Evolutionary conservation across 1,139 yeast species (phyloP).

Genomic region (Yamadazyma dendronema): DNA sequence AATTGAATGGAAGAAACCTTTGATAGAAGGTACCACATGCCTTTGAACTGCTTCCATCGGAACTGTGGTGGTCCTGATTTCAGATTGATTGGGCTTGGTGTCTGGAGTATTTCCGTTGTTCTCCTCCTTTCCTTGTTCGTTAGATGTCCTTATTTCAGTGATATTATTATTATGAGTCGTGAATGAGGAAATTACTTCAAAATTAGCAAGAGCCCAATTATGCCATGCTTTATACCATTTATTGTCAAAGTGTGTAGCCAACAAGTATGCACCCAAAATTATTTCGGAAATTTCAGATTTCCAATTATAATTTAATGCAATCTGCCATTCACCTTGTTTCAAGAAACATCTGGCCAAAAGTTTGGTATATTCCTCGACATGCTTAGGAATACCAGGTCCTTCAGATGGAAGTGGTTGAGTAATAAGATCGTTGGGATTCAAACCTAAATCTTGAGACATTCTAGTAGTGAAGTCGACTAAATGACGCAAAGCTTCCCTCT

Average conservation of each 20-base stretch:
- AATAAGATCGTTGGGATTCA: conserved; percentile 76
- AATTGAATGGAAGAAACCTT: conserved; percentile 93
- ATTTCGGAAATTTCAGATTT: conserved; percentile 74
- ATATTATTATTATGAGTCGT: conserved; percentile 38
- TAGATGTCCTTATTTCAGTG: conserved; percentile 23
- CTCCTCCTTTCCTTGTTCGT: conserved; percentile 18
- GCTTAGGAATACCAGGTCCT: conserved; percentile 71
- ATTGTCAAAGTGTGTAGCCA: conserved; percentile 92
- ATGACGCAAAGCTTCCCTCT: conserved; percentile 80
- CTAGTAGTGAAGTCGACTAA: conserved; percentile 87
- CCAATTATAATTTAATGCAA: conserved; percentile 77
- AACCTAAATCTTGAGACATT: conserved; percentile 83
- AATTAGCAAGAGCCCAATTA: conserved; percentile 97
- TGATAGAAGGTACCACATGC: conserved; percentile 92
- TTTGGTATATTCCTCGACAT: conserved; percentile 81
- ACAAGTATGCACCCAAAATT: conserved; percentile 83
- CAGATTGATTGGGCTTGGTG: conserved; percentile 3
- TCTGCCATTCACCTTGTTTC: conserved; percentile 98
- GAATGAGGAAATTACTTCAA: conserved; percentile 80
- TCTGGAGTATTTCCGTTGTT: conserved; percentile 9
- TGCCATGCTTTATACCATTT: conserved; percentile 99
- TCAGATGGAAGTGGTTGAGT: conserved; percentile 84
- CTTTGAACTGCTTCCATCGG: conserved; percentile 67
- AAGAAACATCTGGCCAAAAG: conserved; percentile 89
- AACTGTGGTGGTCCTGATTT: conserved; percentile 19